A percentile compares a stretch with the other conserved stretches of the same genome.
These are phyloP conservation scores for Neurospora sp. DNA, from an alignment of 2,329 filamentous ascomycete species.

Conservation along the genomic window DNA sequence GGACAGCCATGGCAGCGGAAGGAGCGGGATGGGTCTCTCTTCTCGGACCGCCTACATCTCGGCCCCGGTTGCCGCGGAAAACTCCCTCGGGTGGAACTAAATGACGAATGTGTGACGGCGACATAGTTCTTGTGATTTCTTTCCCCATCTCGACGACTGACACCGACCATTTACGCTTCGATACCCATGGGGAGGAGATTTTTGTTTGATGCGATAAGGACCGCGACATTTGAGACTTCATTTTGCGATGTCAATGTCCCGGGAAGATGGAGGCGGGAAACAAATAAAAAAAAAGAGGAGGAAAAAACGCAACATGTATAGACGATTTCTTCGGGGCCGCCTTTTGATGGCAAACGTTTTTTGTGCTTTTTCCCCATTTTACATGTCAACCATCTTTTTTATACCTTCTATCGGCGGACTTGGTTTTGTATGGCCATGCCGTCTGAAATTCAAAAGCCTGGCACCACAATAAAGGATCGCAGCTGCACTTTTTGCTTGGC, in stretches of 20 bases:
- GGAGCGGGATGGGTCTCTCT: constrained; percentile 42
- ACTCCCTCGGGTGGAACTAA: constrained; percentile 94
- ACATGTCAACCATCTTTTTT: constrained; percentile 1
- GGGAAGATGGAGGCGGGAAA: constrained; percentile 2
- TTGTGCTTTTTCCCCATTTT: constrained; percentile 1
- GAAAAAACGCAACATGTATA: neutral
- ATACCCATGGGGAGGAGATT: constrained; percentile 11
- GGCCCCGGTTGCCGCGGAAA: constrained; percentile 83
- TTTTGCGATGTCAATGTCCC: constrained; percentile 13
- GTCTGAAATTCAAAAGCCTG: constrained; percentile 2
- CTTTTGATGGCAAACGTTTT: neutral
- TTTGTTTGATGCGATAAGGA: constrained; percentile 6
- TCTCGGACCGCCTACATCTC: constrained; percentile 62
- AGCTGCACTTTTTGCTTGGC: constrained; percentile 12
- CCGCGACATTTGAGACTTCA: constrained; percentile 18
- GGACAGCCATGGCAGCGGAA: constrained; percentile 50
- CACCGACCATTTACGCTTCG: constrained; percentile 18
- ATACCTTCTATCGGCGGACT: constrained; percentile 5
- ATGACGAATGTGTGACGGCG: constrained; percentile 4
- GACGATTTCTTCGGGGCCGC: constrained; percentile 1
- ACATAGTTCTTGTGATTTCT: constrained; percentile 5
- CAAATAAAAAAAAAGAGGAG: constrained; percentile 1
- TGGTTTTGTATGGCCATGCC: constrained; percentile 5
- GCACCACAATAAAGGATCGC: neutral
- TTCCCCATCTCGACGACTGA: constrained; percentile 19